phyloP scores from a whole-genome alignment of 2,329 filamentous ascomycete genomes.

The Chlorencoelia australis region DNA sequence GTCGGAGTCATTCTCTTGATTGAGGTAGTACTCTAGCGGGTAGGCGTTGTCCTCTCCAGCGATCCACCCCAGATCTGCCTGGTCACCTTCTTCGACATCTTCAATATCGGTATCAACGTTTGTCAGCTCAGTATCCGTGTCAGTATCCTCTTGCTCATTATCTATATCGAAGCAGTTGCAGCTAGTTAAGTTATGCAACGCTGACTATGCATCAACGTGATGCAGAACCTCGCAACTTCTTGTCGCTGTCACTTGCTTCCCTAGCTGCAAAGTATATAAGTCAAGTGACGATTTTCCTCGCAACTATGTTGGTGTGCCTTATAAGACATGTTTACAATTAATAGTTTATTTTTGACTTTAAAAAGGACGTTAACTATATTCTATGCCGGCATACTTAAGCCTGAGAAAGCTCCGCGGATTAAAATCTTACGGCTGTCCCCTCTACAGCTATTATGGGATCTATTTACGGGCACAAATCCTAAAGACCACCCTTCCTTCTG shows the following conservation, averaged over 20 bases:
- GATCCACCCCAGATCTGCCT: constrained; percentile 8
- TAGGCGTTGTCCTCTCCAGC: constrained; percentile 2
- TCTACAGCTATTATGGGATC: no score
- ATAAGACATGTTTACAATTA: background rate
- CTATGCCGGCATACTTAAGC: background rate
- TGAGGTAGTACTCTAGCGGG: constrained; percentile 8
- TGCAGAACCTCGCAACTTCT: no score
- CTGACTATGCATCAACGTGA: no score
- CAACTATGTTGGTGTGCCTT: background rate
- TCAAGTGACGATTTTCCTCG: background rate
- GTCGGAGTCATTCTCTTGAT: constrained; percentile 7
- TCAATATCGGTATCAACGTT: constrained; percentile 18
- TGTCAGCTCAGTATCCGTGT: constrained; percentile 17
- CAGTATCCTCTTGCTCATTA: constrained; percentile 9
- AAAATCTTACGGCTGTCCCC: no score
- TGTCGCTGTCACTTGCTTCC: no score
- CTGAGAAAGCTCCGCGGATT: no score
- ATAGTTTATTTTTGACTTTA: background rate
- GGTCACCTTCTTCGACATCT: constrained; percentile 5
- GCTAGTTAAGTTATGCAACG: no score
- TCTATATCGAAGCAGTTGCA: constrained; percentile 18
- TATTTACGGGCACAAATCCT: no score
- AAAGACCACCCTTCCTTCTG: no score
- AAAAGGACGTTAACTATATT: background rate
- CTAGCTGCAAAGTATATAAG: background rate